These are phyloP conservation scores for Neonectria magnoliae DNA, from an alignment of 2,329 filamentous ascomycete genomes.

Conservation along the genomic window DNA sequence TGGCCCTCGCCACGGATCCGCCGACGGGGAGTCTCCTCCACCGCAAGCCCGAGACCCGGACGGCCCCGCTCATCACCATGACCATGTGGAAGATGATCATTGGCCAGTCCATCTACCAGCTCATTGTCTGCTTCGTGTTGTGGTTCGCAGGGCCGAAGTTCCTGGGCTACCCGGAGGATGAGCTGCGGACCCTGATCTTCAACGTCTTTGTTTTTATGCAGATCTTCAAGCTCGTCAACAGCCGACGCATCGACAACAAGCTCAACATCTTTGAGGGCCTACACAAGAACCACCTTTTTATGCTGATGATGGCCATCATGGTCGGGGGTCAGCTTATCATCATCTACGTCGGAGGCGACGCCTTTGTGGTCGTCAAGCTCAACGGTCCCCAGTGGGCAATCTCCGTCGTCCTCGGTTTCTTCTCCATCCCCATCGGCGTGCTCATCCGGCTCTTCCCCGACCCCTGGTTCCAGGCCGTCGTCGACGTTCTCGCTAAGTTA, in stretches of 20 bases:
- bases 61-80: constrained; percentile 74
- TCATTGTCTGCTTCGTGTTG: constrained; percentile 63
- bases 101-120: constrained; percentile 81
- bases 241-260: constrained; percentile 69
- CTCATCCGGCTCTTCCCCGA: constrained; percentile 63
- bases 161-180: constrained; percentile 58
- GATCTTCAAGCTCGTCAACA: constrained; percentile 75
- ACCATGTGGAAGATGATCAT: constrained; percentile 92
- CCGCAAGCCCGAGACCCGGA: constrained; percentile 63
- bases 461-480: neutral
- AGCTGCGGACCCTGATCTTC: constrained; percentile 67
- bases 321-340: constrained; percentile 35
- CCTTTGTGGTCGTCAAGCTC: constrained; percentile 6
- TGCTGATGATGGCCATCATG: constrained; percentile 47
- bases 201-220: constrained; percentile 79
- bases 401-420: constrained; percentile 47
- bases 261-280: constrained; percentile 69
- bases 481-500: too few species aligned
- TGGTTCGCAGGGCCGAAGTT: constrained; percentile 65
- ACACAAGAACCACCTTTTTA: constrained; percentile 28
- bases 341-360: constrained; percentile 27
- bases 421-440: constrained; percentile 62
- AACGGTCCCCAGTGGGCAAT: constrained; percentile 25
- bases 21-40: constrained; percentile 55
- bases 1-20: constrained; percentile 64